These are phyloP conservation scores for Plasmodium malariae DNA, from an alignment of 169 alveolate genomes.

Conservation along the genomic window DNA sequence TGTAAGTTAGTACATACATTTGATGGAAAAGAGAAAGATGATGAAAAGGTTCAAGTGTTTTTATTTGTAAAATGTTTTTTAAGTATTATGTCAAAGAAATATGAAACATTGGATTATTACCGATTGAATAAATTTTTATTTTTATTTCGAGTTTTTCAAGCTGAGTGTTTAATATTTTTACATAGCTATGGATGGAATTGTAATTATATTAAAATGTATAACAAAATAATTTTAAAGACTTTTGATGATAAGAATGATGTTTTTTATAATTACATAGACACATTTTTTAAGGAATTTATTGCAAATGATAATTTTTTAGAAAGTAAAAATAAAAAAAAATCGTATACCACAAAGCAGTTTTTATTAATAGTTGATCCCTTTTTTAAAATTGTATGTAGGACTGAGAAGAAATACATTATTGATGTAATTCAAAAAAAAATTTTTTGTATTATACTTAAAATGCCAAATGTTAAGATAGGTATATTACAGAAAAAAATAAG, in stretches of 20 bases:
- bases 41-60: constrained; percentile 27
- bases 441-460: constrained; percentile 17
- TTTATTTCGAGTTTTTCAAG: constrained; percentile 49
- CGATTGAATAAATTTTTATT: constrained; percentile 61
- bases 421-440: constrained; percentile 40
- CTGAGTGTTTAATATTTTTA: constrained; percentile 44
- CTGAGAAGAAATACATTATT: constrained; percentile 31
- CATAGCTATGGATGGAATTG: constrained; percentile 47
- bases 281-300: constrained; percentile 50
- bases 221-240: constrained; percentile 15
- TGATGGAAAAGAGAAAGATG: constrained; percentile 3
- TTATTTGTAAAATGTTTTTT: constrained; percentile 40
- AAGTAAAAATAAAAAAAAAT: constrained; percentile 19
- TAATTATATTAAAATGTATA: constrained; percentile 35
- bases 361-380: constrained; percentile 39
- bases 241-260: constrained; percentile 52
- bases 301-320: constrained; percentile 56
- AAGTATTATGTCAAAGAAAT: constrained; percentile 39
- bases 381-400: constrained; percentile 44
- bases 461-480: constrained; percentile 10
- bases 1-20: constrained; percentile 34
- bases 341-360: constrained; percentile 35
- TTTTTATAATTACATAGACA: constrained; percentile 42
- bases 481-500: constrained; percentile 6
- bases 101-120: constrained; percentile 38